Percentiles rank a stretch among this genome's conserved stretches.
Evolutionary conservation across 163 green algal genomes (phyloP).

Genomic region (Scenedesmus sp.): DNA sequence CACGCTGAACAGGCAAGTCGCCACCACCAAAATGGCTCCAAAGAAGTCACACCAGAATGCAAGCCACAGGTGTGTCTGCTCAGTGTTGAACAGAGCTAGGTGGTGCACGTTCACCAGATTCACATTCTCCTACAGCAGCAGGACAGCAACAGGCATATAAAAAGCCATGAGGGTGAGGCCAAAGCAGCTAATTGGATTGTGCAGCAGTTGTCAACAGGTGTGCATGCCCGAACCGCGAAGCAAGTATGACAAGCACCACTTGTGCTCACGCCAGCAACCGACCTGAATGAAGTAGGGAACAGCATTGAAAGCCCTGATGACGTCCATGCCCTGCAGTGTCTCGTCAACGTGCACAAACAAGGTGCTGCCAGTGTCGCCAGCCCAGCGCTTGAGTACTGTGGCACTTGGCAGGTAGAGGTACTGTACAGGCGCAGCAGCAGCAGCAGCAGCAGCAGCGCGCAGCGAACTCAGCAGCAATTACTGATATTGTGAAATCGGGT

Average conservation of each 20-base stretch:
- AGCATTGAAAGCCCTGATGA: conserved; percentile 75
- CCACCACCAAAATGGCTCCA: conserved; percentile 68
- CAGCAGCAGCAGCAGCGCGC: background rate
- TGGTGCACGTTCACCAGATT: conserved; percentile 69
- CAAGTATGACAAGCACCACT: too few species aligned
- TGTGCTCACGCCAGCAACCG: background rate
- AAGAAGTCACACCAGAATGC: conserved; percentile 79
- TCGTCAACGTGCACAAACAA: conserved; percentile 77
- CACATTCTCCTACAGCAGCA: conserved; percentile 62
- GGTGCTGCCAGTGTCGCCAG: conserved; percentile 65
- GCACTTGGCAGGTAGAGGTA: conserved; percentile 73
- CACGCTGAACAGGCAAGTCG: conserved; percentile 70
- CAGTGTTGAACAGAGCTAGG: conserved; percentile 76
- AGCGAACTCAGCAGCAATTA: background rate
- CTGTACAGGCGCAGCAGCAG: conserved; percentile 5
- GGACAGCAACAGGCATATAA: background rate
- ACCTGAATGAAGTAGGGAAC: conserved; percentile 76
- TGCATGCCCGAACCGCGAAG: too few species aligned
- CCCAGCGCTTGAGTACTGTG: conserved; percentile 76
- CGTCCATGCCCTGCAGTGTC: conserved; percentile 75
- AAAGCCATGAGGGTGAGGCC: too few species aligned
- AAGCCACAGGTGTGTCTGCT: conserved; percentile 76
- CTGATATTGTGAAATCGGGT: background rate
- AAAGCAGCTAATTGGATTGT: background rate
- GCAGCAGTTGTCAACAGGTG: too few species aligned